Conservation (phyloP, 108 stramenopile species). For the Licmophora abbreviata region DNA sequence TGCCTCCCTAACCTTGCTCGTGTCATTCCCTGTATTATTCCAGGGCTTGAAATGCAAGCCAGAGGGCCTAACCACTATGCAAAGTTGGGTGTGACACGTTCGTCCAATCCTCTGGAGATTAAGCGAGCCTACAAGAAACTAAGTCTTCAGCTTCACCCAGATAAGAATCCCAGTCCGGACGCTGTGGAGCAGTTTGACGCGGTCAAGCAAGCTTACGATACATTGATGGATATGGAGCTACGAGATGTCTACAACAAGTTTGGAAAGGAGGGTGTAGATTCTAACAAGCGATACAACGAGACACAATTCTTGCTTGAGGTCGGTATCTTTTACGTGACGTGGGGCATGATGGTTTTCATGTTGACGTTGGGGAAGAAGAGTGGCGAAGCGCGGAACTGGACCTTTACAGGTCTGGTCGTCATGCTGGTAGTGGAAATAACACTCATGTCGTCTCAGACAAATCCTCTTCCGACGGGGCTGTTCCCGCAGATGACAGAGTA, state of each 20-base stretch:
- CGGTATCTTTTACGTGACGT: slow-evolving; percentile 88
- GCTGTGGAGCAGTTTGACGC: slow-evolving; percentile 89
- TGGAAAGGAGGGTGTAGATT: slow-evolving; percentile 82
- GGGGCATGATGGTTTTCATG: slow-evolving; percentile 92
- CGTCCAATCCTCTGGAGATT: slow-evolving; percentile 87
- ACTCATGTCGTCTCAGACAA: slow-evolving; percentile 74
- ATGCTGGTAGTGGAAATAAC: slow-evolving; percentile 91
- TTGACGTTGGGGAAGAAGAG: slow-evolving; percentile 89
- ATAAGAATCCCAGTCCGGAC: slow-evolving; percentile 89
- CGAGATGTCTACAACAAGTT: slow-evolving; percentile 97
- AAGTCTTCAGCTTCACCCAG: slow-evolving; percentile 92
- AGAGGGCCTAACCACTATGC: slow-evolving; percentile 89
- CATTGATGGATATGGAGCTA: slow-evolving; percentile 91
- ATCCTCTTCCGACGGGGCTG: slow-evolving; percentile 87
- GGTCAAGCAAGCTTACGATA: slow-evolving; percentile 88
- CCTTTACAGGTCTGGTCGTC: slow-evolving; percentile 88
- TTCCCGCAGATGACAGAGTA: slow-evolving; percentile 85
- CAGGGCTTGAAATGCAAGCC: slow-evolving; percentile 80
- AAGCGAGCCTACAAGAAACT: slow-evolving; percentile 94
- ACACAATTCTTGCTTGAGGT: slow-evolving; percentile 80
- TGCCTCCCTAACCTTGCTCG: not conserved
- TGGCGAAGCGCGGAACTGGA: slow-evolving; percentile 82
- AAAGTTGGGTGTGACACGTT: slow-evolving; percentile 68
- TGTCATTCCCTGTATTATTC: not conserved
- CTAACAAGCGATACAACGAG: slow-evolving; percentile 85